These are phyloP conservation scores for Sporobolomyces phaffii DNA, from an alignment of 768 basidiomycete genomes.

Conservation along the genomic window DNA sequence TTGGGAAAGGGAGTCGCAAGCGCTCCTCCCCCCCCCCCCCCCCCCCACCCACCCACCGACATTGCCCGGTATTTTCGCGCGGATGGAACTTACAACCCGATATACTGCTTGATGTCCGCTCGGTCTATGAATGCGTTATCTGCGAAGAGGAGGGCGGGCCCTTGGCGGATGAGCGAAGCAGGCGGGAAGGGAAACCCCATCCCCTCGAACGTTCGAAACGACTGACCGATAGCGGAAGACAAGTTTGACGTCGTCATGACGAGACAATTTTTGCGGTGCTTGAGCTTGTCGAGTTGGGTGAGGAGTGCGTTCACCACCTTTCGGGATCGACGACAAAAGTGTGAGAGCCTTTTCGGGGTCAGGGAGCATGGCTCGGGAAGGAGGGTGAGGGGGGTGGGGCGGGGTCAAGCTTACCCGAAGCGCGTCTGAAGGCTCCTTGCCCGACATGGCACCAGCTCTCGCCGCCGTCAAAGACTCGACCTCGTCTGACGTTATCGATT, in stretches of 20 bases:
- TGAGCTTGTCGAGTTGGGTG: conserved; percentile 92
- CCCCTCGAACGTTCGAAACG: not conserved
- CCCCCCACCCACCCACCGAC: too few relatives aligned
- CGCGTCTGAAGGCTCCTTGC: conserved; percentile 92
- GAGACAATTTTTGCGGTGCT: conserved; percentile 84
- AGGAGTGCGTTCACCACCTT: conserved; percentile 96
- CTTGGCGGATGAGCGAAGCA: not conserved
- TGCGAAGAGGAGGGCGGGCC: conserved; percentile 44
- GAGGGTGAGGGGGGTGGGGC: too few relatives aligned
- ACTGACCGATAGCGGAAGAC: conserved; percentile 80
- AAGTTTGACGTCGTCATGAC: conserved; percentile 97
- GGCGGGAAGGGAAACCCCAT: too few relatives aligned
- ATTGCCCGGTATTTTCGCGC: too few relatives aligned
- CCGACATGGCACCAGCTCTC: conserved; percentile 85
- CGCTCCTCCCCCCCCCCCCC: too few relatives aligned
- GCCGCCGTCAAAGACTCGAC: conserved; percentile 94
- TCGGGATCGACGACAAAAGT: too few relatives aligned
- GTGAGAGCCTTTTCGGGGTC: not conserved
- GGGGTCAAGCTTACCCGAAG: conserved; percentile 74
- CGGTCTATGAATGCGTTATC: conserved; percentile 94
- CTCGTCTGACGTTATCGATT: conserved; percentile 66
- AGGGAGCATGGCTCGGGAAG: not conserved
- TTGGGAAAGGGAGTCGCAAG: too few relatives aligned
- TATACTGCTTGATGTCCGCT: conserved; percentile 89
- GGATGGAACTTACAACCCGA: conserved; percentile 23